These are phyloP conservation scores for Ilyonectria sp. DNA, from an alignment of 2,329 filamentous ascomycete species.

Conservation along the genomic window DNA sequence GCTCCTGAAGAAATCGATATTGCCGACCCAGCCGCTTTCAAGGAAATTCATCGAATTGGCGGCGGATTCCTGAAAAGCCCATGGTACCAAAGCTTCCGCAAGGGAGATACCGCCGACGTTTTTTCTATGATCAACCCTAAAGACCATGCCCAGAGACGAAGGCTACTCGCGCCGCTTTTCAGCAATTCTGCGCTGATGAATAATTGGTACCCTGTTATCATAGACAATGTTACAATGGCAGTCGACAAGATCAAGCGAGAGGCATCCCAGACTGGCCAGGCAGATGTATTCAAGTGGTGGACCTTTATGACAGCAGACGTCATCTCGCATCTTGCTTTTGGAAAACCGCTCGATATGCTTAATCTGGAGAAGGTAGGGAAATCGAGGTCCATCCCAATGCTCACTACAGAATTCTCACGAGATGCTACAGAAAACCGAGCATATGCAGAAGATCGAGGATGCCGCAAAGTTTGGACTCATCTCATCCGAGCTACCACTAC, in stretches of 20 bases:
- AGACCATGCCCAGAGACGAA: conserved; percentile 15
- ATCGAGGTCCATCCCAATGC: neutral
- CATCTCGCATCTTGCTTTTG: conserved; percentile 66
- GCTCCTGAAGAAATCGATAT: conserved; percentile 12
- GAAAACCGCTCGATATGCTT: conserved; percentile 65
- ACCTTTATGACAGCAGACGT: conserved; percentile 67
- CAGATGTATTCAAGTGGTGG: conserved; percentile 67
- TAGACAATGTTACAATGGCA: neutral
- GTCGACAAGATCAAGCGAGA: conserved; percentile 50
- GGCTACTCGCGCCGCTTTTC: conserved; percentile 1
- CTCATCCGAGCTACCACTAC: neutral
- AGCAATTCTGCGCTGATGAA: conserved; percentile 11
- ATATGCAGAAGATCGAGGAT: conserved; percentile 3
- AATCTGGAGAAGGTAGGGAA: conserved; percentile 60
- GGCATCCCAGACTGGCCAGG: conserved; percentile 49
- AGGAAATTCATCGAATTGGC: conserved; percentile 23
- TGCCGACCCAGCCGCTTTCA: conserved; percentile 12
- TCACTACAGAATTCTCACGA: neutral
- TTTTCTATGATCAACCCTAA: conserved; percentile 15
- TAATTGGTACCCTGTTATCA: conserved; percentile 7
- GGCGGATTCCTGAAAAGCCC: conserved; percentile 18
- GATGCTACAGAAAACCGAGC: neutral
- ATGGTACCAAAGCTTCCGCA: conserved; percentile 5
- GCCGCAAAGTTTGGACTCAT: neutral
- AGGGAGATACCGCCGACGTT: neutral